Percentiles rank a stretch among this genome's conserved stretches.
These are phyloP conservation scores for Magnaporthiopsis incrustans DNA, from an alignment of 2,329 filamentous ascomycete genomes.

Conservation along the genomic window DNA sequence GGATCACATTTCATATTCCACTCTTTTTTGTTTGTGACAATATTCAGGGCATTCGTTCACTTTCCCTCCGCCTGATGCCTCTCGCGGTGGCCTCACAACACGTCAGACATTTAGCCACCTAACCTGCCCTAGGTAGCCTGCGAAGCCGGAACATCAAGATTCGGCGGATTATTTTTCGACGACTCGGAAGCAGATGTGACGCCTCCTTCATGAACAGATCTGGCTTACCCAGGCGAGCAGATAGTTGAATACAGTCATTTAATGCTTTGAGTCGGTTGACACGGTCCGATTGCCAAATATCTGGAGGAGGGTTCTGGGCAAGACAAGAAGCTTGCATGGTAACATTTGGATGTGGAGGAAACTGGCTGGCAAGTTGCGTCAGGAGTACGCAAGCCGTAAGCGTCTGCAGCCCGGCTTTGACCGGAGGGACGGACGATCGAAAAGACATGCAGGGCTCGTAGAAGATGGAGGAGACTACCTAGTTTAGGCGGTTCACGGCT, in stretches of 20 bases:
- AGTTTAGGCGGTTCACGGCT: no score
- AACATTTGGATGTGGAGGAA: no score
- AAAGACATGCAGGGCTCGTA: no score
- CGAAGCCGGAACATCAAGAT: background rate
- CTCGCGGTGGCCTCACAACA: background rate
- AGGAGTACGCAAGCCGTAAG: no score
- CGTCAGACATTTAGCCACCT: background rate
- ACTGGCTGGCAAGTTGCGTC: no score
- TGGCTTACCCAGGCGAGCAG: background rate
- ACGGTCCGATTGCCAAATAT: no score
- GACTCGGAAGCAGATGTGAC: background rate
- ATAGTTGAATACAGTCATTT: background rate
- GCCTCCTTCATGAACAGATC: background rate
- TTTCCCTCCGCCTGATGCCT: background rate
- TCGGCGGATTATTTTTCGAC: background rate
- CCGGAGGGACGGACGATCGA: no score
- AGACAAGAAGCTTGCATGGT: no score
- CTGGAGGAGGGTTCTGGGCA: no score
- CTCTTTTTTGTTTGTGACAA: background rate
- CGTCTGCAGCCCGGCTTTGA: no score
- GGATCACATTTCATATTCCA: background rate
- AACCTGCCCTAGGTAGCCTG: background rate
- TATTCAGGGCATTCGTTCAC: background rate
- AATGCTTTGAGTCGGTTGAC: no score
- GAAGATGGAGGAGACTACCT: no score